Conservation (phyloP, 306 rosid genomes). For the Rubus idaeus region DNA sequence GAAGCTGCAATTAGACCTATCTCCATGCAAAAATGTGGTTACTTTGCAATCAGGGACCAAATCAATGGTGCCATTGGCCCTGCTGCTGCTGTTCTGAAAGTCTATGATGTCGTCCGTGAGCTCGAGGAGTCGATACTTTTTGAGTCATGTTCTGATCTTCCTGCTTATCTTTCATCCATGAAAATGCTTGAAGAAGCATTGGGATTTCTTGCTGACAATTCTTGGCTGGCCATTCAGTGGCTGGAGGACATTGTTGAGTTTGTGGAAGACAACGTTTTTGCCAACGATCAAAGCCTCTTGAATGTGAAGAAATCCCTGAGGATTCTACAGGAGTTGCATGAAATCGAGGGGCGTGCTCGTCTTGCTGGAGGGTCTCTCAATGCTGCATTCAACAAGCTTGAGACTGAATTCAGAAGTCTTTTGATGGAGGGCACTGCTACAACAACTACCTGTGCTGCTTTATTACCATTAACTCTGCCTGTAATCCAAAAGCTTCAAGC, state of each 20-base stretch:
- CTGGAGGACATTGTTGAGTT: slow-evolving; percentile 49
- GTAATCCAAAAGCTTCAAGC: slow-evolving; percentile 46
- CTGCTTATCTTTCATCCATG: slow-evolving; percentile 41
- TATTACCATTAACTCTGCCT: slow-evolving; percentile 36
- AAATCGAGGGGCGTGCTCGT: slow-evolving; percentile 32
- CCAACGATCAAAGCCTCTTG: slow-evolving; percentile 38
- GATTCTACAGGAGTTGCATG: slow-evolving; percentile 51
- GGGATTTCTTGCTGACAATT: slow-evolving; percentile 64
- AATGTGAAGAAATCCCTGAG: slow-evolving; percentile 50
- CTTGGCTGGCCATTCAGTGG: slow-evolving; percentile 64
- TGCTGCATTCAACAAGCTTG: slow-evolving; percentile 64
- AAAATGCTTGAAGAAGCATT: slow-evolving; percentile 71
- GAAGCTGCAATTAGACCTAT: slow-evolving; percentile 41
- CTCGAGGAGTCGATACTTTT: slow-evolving; percentile 50
- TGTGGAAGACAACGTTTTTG: slow-evolving; percentile 35
- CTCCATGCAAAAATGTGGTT: slow-evolving; percentile 24
- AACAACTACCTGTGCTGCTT: slow-evolving; percentile 13
- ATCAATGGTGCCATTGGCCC: slow-evolving; percentile 62
- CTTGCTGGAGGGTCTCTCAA: slow-evolving; percentile 68
- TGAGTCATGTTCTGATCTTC: slow-evolving; percentile 45
- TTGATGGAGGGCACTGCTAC: slow-evolving; percentile 41
- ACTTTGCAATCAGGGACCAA: slow-evolving; percentile 37
- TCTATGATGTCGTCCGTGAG: slow-evolving; percentile 48
- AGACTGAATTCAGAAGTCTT: slow-evolving; percentile 56
- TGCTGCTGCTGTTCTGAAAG: slow-evolving; percentile 56